phyloP scores from a whole-genome alignment of 176 grass and related monocot genomes.

The Phyllostachys edulis region DNA sequence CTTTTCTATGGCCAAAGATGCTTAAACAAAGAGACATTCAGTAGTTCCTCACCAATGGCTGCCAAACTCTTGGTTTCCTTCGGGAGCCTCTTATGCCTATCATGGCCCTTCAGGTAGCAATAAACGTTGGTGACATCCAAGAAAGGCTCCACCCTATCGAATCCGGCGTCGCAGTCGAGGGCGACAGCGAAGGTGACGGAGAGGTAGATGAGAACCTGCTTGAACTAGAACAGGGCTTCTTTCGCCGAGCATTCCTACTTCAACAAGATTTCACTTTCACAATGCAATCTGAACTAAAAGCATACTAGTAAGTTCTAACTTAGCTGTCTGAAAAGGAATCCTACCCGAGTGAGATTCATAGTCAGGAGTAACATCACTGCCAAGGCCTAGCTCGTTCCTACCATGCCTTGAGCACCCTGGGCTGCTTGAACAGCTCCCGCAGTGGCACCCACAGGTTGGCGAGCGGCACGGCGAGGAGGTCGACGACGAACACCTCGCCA shows the following conservation, averaged over 20 bases:
- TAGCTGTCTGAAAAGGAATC: too few species aligned
- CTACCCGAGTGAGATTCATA: too few species aligned
- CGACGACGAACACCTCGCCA: slow-evolving; percentile 73
- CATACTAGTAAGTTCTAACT: too few species aligned
- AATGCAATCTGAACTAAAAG: too few species aligned
- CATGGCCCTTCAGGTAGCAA: slow-evolving; percentile 60
- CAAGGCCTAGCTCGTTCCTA: too few species aligned
- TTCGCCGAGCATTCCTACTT: too few species aligned
- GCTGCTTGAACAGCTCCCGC: slow-evolving; percentile 66
- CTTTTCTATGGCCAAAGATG: too few species aligned
- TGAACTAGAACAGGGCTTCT: slow-evolving; percentile 63
- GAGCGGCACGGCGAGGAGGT: slow-evolving; percentile 66
- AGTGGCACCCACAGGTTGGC: slow-evolving; percentile 52
- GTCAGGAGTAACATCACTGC: too few species aligned
- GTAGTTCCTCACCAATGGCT: slow-evolving; percentile 69
- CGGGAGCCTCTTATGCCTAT: slow-evolving; percentile 51
- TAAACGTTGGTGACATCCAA: slow-evolving; percentile 81
- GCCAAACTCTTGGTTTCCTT: slow-evolving; percentile 94
- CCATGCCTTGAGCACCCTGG: slow-evolving; percentile 44
- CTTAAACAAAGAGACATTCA: slow-evolving; percentile 63
- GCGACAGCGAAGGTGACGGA: slow-evolving; percentile 74
- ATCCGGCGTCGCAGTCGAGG: slow-evolving; percentile 51
- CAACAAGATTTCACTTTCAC: too few species aligned
- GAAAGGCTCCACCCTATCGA: slow-evolving; percentile 77
- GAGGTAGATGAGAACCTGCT: slow-evolving; percentile 85